These are phyloP conservation scores for Penicillium flavigenum DNA, from an alignment of 495 filamentous ascomycete species.

Conservation along the genomic window DNA sequence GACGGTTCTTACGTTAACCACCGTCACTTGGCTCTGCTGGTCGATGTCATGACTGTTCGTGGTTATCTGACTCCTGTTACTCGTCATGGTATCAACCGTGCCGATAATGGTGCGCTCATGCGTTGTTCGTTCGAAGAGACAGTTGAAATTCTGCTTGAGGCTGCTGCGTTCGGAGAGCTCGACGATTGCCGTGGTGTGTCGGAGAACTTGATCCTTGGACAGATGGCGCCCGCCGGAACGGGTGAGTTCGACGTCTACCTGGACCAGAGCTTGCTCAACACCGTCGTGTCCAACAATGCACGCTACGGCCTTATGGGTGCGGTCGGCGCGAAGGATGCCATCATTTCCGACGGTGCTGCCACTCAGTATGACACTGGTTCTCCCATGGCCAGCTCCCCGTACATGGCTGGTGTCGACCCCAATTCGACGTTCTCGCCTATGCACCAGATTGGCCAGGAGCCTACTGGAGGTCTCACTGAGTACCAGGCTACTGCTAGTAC, in stretches of 20 bases:
- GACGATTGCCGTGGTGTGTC: constrained; percentile 98
- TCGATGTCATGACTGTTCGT: constrained; percentile 96
- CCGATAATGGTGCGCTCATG: constrained; percentile 97
- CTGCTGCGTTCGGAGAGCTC: constrained; percentile 87
- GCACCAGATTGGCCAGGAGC: constrained; percentile 69
- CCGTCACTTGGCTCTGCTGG: constrained; percentile 91
- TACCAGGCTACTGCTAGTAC: constrained; percentile 52
- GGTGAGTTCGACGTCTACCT: constrained; percentile 90
- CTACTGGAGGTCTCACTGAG: constrained; percentile 69
- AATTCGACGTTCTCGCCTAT: constrained; percentile 90
- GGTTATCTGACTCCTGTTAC: constrained; percentile 93
- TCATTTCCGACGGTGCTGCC: constrained; percentile 73
- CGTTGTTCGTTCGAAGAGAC: constrained; percentile 99
- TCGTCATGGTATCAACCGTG: constrained; percentile 96
- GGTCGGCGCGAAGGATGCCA: constrained; percentile 68
- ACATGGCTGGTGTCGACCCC: constrained; percentile 72
- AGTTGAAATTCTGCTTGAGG: constrained; percentile 95
- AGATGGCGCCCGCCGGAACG: constrained; percentile 93
- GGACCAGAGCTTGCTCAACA: constrained; percentile 92
- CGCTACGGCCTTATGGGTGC: constrained; percentile 74
- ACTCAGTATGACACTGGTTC: constrained; percentile 95
- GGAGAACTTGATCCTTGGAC: constrained; percentile 97
- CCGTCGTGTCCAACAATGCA: constrained; percentile 86
- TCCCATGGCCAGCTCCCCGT: constrained; percentile 76
- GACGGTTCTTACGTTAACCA: constrained; percentile 99